Evolutionary conservation across 225 moss, liverwort and hornwort genomes (phyloP).

Genomic region (Physcomitrium patens): DNA sequence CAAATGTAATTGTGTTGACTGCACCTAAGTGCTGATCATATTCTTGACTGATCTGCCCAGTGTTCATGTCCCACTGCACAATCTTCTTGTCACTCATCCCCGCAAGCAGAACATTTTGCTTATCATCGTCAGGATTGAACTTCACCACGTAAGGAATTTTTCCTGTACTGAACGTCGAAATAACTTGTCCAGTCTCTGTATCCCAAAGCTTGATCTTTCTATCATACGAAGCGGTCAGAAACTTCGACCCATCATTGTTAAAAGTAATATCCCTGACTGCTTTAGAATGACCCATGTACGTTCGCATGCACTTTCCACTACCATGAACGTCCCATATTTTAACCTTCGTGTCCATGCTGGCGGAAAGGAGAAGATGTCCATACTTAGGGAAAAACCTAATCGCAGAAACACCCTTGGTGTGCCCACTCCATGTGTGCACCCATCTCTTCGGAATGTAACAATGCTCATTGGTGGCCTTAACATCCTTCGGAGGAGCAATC

Average conservation of each 20-base stretch:
- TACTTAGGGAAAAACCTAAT: conserved; percentile 92
- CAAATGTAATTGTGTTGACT: conserved; percentile 97
- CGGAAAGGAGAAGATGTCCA: conserved; percentile 92
- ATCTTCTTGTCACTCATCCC: conserved; percentile 99
- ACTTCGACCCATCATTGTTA: conserved; percentile 94
- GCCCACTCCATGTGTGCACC: conserved; percentile 98
- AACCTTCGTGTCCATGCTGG: conserved; percentile 97
- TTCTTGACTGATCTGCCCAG: conserved; percentile 87
- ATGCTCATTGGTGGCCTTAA: conserved; percentile 91
- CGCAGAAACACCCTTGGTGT: conserved; percentile 92
- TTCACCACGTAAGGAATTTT: conserved; percentile 98
- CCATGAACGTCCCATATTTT: conserved; percentile 99
- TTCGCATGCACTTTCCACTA: conserved; percentile 97
- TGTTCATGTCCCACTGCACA: conserved; percentile 98
- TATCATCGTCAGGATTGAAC: conserved; percentile 97
- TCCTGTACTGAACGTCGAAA: conserved; percentile 89
- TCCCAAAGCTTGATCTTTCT: conserved; percentile 97
- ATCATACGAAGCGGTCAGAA: conserved; percentile 94
- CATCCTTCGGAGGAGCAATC: conserved; percentile 94
- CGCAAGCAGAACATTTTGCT: conserved; percentile 87
- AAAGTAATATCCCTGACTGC: conserved; percentile 95
- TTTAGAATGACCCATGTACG: conserved; percentile 96
- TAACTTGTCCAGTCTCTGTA: conserved; percentile 93
- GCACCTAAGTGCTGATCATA: conserved; percentile 98
- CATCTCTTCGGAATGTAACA: conserved; percentile 97